A percentile compares a stretch with the other conserved stretches of the same genome.
Evolutionary conservation across 768 basidiomycete species (phyloP).

Genomic region (Erythrobasidium yunnanense): DNA sequence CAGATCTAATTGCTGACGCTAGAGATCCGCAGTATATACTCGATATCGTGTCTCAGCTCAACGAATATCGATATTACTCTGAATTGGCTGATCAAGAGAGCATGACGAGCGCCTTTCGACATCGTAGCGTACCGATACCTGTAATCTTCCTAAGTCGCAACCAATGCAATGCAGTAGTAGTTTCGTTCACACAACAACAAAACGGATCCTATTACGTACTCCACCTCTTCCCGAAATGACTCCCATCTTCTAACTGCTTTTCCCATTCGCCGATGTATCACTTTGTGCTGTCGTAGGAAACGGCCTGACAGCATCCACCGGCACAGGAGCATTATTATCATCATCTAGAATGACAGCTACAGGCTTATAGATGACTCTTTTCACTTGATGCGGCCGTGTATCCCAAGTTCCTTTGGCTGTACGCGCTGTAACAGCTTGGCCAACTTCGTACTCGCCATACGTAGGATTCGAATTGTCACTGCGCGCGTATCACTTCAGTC

Average conservation of each 20-base stretch:
- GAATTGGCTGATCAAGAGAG: slow-evolving; percentile 15
- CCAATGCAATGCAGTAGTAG: not conserved
- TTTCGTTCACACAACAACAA: not conserved
- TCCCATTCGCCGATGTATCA: not conserved
- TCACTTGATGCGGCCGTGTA: not conserved
- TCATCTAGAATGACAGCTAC: slow-evolving; percentile 24
- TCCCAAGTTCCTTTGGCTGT: slow-evolving; percentile 6
- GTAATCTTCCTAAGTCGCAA: no score
- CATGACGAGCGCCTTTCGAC: not conserved
- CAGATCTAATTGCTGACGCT: not conserved
- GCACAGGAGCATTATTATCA: slow-evolving; percentile 11
- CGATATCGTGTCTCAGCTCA: slow-evolving; percentile 20
- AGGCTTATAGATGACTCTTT: slow-evolving; percentile 21
- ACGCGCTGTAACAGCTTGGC: slow-evolving; percentile 8
- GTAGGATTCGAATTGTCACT: not conserved
- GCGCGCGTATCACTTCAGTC: not conserved
- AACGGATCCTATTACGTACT: no score
- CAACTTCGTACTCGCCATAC: slow-evolving; percentile 23
- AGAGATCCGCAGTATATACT: slow-evolving; percentile 9
- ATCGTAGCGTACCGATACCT: no score
- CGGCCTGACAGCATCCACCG: slow-evolving; percentile 16
- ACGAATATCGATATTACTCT: slow-evolving; percentile 26
- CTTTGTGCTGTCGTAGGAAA: slow-evolving; percentile 2
- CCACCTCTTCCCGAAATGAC: no score
- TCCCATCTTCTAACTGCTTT: no score